A percentile compares a stretch with the other conserved stretches of the same genome.
phyloP scores from a whole-genome alignment of 2,329 filamentous ascomycete species.

The Penicillium vulpinum region DNA sequence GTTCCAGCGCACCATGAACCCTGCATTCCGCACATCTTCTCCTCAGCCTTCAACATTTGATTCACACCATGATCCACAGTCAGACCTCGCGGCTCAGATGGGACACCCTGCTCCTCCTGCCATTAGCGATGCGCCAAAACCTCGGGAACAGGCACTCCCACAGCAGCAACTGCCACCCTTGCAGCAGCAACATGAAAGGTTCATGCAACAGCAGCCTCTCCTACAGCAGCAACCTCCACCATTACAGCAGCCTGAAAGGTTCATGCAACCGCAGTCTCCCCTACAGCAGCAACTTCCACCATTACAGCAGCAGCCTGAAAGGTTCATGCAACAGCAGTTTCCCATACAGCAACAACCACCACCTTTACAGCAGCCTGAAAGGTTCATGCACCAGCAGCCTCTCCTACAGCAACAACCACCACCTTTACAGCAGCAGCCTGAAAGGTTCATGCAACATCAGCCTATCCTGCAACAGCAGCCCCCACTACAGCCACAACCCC shows the following conservation, averaged over 20 bases:
- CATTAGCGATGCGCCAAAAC: slow-evolving; percentile 50
- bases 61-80: slow-evolving; percentile 85
- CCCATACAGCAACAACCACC: slow-evolving; percentile 39
- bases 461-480: background rate
- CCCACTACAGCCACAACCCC: slow-evolving; percentile 10
- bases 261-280: background rate
- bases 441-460: background rate
- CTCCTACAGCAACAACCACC: slow-evolving; percentile 17
- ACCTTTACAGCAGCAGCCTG: background rate
- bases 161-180: slow-evolving; percentile 44
- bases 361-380: slow-evolving; percentile 8
- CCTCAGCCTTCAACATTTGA: slow-evolving; percentile 91
- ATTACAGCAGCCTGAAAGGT: background rate
- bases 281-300: background rate
- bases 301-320: slow-evolving; percentile 42
- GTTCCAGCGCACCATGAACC: slow-evolving; percentile 92
- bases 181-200: slow-evolving; percentile 28
- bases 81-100: slow-evolving; percentile 68
- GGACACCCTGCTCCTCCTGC: slow-evolving; percentile 56
- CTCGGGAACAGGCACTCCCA: no score
- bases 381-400: background rate
- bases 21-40: slow-evolving; percentile 91
- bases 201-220: slow-evolving; percentile 5
- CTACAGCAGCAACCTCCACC: slow-evolving; percentile 38
- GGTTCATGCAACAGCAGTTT: slow-evolving; percentile 10